A percentile compares a stretch with the other conserved stretches of the same genome.
These are phyloP conservation scores for Penicillium janthinellum DNA, from an alignment of 2,329 filamentous ascomycete species.

Conservation along the genomic window DNA sequence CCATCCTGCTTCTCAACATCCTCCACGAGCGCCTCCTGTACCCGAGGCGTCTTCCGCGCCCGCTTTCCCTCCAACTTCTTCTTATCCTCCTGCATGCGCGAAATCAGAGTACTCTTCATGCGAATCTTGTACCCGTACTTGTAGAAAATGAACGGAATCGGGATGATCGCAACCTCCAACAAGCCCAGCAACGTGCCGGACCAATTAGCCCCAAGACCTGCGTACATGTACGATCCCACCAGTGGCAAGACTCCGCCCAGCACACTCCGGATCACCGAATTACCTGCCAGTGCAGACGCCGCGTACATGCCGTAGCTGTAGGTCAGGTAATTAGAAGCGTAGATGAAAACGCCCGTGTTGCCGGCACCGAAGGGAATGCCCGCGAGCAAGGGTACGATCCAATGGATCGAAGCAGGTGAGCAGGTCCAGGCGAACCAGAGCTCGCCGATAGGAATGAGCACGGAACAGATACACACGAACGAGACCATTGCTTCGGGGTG, in stretches of 20 bases:
- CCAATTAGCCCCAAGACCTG: constrained; percentile 71
- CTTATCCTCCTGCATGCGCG: constrained; percentile 59
- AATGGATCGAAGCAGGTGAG: constrained; percentile 74
- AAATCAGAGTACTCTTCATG: constrained; percentile 57
- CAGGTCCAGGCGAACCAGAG: constrained; percentile 89
- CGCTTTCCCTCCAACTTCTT: constrained; percentile 49
- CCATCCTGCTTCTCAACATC: constrained; percentile 24
- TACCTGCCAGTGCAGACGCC: constrained; percentile 77
- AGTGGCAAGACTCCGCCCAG: constrained; percentile 79
- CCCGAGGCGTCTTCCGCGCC: constrained; percentile 21
- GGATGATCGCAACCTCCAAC: constrained; percentile 72
- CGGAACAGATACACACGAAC: constrained; percentile 74
- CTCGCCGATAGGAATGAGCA: constrained; percentile 75
- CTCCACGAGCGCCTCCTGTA: constrained; percentile 13
- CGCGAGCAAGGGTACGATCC: constrained; percentile 76
- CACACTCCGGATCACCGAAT: constrained; percentile 70
- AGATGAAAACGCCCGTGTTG: constrained; percentile 79
- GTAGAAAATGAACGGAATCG: constrained; percentile 80
- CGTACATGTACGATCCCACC: constrained; percentile 73
- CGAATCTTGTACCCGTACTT: constrained; percentile 60
- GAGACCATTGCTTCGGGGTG: constrained; percentile 79
- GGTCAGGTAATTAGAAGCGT: constrained; percentile 77
- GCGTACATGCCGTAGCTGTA: constrained; percentile 79
- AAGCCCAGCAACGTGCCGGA: constrained; percentile 74
- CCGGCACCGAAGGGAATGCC: constrained; percentile 78